These are phyloP conservation scores for Teunomyces panamensis DNA, from an alignment of 805 yeast species.

Conservation along the genomic window DNA sequence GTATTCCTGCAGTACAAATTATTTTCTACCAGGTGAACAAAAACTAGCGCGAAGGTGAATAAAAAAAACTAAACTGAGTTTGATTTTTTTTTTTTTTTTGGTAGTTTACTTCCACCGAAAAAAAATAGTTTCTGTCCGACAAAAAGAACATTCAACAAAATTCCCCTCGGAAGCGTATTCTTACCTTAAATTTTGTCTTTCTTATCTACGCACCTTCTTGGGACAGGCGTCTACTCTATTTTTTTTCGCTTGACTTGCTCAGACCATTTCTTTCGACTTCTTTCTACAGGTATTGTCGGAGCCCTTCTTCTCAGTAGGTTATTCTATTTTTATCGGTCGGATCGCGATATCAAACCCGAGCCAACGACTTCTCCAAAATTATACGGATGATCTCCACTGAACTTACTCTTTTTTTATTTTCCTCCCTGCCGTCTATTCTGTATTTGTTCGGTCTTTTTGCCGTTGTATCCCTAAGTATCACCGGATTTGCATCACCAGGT, in stretches of 20 bases:
- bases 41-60: background rate
- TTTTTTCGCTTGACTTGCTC: background rate
- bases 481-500: background rate
- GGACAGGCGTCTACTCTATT: background rate
- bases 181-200: background rate
- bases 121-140: constrained; percentile 1
- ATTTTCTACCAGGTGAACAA: constrained; percentile 1
- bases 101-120: background rate
- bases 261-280: background rate
- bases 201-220: background rate
- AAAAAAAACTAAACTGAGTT: background rate
- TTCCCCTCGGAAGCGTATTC: background rate
- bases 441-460: too few relatives aligned
- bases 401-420: too few relatives aligned
- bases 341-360: background rate
- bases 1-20: constrained; percentile 1
- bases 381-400: too few relatives aligned
- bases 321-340: background rate
- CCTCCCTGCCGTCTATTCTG: too few relatives aligned
- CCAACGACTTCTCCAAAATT: too few relatives aligned
- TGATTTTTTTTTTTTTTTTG: background rate
- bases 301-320: background rate
- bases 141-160: constrained; percentile 3
- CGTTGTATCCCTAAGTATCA: background rate
- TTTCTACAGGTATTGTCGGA: background rate